Percentiles rank a stretch among this genome's conserved stretches.
Evolutionary conservation across 2,329 filamentous ascomycete species (phyloP).

Genomic region (Aureobasidium mangrovei): DNA sequence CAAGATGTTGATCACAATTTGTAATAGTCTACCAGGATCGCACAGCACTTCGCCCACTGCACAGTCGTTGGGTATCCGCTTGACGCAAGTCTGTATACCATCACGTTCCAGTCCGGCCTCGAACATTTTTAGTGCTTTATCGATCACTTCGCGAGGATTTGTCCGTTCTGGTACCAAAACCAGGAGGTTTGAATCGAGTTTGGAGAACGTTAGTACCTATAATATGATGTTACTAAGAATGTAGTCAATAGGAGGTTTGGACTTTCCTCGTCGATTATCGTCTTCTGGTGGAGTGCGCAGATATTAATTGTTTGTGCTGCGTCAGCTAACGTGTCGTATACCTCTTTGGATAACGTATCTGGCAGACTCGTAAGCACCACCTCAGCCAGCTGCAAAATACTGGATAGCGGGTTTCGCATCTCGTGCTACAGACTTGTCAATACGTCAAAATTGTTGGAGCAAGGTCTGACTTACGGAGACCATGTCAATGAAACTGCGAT

Average conservation of each 20-base stretch:
- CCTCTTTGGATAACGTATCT: neutral
- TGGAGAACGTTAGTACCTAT: constrained; percentile 38
- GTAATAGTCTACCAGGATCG: constrained; percentile 21
- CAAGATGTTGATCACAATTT: constrained; percentile 23
- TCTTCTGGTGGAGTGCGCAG: constrained; percentile 16
- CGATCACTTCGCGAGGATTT: constrained; percentile 16
- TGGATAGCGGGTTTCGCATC: constrained; percentile 19
- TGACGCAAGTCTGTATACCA: constrained; percentile 19
- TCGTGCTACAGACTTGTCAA: neutral
- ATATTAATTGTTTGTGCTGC: constrained; percentile 14
- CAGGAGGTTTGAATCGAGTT: constrained; percentile 37
- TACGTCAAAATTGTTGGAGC: neutral
- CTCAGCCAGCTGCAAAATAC: constrained; percentile 31
- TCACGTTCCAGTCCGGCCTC: constrained; percentile 23
- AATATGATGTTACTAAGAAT: constrained; percentile 33
- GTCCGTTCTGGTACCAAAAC: constrained; percentile 20
- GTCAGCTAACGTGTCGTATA: constrained; percentile 4
- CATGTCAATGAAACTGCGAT: constrained; percentile 24
- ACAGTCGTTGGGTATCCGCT: constrained; percentile 23
- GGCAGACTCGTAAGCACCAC: neutral
- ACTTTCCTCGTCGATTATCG: constrained; percentile 10
- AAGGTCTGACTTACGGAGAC: constrained; percentile 17
- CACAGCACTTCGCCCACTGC: constrained; percentile 22
- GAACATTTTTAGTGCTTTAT: constrained; percentile 27
- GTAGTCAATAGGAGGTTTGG: neutral